Evolutionary conservation across 2,329 filamentous ascomycete genomes (phyloP), one percentile per base, ranked within the genome.

Genomic region (Pseudocercospora pini-densiflorae): DNA sequence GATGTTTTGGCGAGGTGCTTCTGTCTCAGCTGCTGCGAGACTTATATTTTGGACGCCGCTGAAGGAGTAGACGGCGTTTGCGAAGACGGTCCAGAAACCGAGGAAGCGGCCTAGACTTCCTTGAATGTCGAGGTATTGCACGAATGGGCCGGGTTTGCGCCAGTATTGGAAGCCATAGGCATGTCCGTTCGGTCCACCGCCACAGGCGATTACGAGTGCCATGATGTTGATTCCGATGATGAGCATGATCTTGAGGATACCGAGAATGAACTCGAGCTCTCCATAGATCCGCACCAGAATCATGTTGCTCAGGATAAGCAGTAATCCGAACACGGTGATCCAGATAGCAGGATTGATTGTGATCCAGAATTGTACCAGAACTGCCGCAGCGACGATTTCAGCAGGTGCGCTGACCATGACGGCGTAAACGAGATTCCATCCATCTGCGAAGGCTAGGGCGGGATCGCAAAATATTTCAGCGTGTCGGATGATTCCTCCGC

Each of bases 81-180:
- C 71, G 61, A 78, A 75, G 12, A 73, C 76, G 14, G 68, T 19
- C 75, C 78, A 79, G 68, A 81, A 81, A 14, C 75, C 79, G 1
- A 81, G 71, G 66, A 83, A 81, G 1, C 77, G 76, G 8, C 81
- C 80, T 0, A 76, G 65, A 43, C 68, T 59, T 36, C 73, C 70
- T 31, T 31, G 29, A 6, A 31, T 31, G n/a, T 68, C 72, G 19
- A 76, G 59, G 47, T 75, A 77, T 8, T 71, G 67, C 5, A 70
- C 71, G 60, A 75, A 73, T 21, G 76, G 72, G 24, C 74, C 72
- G 47, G 62, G 31, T 29, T 67, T 40, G 8, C 79, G 66, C 80
- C 80, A 83, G 66, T 82, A 81, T 16, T 75, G 71, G 68, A 85
- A 85, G 2, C 82, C 82, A 1, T 85, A 73, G 2, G 78, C 76